Base-by-base conservation (phyloP, 352 stramenopile genomes). In the Globisporangium cylindrosporum region DNA sequence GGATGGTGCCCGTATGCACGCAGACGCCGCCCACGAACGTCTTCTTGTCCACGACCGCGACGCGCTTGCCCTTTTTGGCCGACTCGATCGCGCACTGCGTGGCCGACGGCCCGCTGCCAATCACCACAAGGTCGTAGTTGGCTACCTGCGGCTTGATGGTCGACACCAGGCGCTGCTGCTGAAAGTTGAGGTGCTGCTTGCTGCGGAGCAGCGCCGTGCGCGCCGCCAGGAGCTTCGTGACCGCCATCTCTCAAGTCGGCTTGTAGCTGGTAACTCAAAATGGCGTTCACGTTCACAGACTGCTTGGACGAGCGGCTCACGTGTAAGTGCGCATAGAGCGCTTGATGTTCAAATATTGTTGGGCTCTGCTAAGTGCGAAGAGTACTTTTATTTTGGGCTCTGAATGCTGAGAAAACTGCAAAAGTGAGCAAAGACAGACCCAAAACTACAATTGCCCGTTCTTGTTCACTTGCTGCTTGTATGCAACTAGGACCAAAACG, bases 51-150 rank as follows among this genome's bases (percentile, higher is more conserved):
- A 95, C 81, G 41, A 95, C 76, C 5, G 86, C 88, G 22, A 95
- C 88, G 65, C 72, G 73, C 73, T 94, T 93, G 68, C 88, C 86
- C 51, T 80, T 79, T 55, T 94, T 95, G 65, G 87, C 88, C 38
- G 83, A 91, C 63, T 97, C 91, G 43, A 97, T 78, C 34, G 90
- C 91, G 62, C 91, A 97, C 73, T 96, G 86, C 51, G 85, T 89
- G 29, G 88, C 91, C 18, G 91, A 90, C 20, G 91, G 91, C 0
- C 91, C 91, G 48, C 83, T 94, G 57, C 90, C 90, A 57, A 97
- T 93, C 12, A 97, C 89, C 43, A 97, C 84, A n/a, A 94, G 77
- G 65, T 96, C 86, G 67, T 94, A 96, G 58, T 76, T 59, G 1
- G 80, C 79, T 22, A 83, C 76, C 24, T 84, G 73, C 32, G 73